Conservation (phyloP, 116 monocot species). For the Posidonia oceanica region DNA sequence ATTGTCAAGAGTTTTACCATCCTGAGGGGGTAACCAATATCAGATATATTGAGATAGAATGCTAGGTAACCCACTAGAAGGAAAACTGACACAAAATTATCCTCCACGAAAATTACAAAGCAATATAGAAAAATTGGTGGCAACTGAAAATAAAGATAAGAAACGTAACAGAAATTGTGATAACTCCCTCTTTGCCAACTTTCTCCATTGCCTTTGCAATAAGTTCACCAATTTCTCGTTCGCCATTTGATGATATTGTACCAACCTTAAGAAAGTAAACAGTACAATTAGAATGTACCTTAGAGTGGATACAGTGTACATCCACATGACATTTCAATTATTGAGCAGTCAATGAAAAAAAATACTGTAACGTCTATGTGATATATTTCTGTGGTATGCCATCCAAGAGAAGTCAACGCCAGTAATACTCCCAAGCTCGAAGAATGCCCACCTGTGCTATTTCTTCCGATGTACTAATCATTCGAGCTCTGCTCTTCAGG, state of each 20-base stretch:
- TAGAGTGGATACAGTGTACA: too few species aligned
- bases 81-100: too few species aligned
- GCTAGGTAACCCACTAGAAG: neutral
- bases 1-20: conserved; percentile 93
- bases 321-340: too few species aligned
- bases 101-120: neutral
- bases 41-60: neutral
- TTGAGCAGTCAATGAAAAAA: too few species aligned
- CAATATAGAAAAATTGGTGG: neutral
- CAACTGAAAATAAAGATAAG: neutral
- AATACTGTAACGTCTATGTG: too few species aligned
- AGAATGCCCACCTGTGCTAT: conserved; percentile 65
- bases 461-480: conserved; percentile 98
- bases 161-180: conserved; percentile 80
- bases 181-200: conserved; percentile 97
- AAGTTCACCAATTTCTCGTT: conserved; percentile 89
- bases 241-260: conserved; percentile 94
- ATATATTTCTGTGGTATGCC: too few species aligned
- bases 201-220: conserved; percentile 99
- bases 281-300: neutral
- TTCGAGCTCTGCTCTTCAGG: conserved; percentile 75
- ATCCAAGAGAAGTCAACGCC: too few species aligned
- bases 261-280: conserved; percentile 50
- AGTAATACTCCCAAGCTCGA: too few species aligned
- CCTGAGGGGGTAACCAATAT: conserved; percentile 26